Conservation (phyloP, 352 stramenopile species). For the Pythium brachiatum region DNA sequence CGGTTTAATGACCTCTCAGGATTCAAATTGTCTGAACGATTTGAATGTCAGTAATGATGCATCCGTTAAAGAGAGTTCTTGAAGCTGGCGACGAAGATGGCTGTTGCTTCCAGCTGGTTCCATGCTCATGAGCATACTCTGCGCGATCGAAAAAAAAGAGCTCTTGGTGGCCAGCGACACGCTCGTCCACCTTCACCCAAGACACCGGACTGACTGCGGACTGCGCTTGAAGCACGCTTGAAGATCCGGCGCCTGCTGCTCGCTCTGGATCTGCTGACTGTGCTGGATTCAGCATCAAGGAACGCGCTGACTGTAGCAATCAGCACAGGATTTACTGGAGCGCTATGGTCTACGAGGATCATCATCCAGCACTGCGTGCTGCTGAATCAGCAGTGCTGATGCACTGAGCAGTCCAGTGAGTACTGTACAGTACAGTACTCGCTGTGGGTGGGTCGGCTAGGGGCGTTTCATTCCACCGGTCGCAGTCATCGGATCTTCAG, state of each 20-base stretch:
- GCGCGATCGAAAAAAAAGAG: background rate
- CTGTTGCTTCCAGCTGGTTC: constrained; percentile 4
- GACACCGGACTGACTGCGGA: too few relatives aligned
- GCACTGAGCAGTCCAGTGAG: too few relatives aligned
- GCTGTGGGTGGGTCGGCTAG: background rate
- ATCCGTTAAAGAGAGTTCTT: constrained; percentile 7
- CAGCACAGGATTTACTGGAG: too few relatives aligned
- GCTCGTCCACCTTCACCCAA: background rate
- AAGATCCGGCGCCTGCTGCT: too few relatives aligned
- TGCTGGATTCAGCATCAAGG: too few relatives aligned
- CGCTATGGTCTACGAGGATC: too few relatives aligned
- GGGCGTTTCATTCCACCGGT: background rate
- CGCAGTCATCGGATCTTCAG: background rate
- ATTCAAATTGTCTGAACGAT: background rate
- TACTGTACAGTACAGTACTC: constrained; percentile 1
- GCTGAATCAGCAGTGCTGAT: too few relatives aligned
- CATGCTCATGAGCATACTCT: constrained; percentile 5
- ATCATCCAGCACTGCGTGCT: too few relatives aligned
- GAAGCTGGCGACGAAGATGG: constrained; percentile 10
- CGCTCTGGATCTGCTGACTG: too few relatives aligned
- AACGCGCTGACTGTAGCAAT: too few relatives aligned
- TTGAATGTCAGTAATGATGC: background rate
- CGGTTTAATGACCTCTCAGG: background rate
- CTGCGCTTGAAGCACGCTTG: too few relatives aligned
- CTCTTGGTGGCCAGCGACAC: background rate